Evolutionary conservation across 2,329 filamentous ascomycete species (phyloP).

Genomic region (Talaromyces verruculosus): DNA sequence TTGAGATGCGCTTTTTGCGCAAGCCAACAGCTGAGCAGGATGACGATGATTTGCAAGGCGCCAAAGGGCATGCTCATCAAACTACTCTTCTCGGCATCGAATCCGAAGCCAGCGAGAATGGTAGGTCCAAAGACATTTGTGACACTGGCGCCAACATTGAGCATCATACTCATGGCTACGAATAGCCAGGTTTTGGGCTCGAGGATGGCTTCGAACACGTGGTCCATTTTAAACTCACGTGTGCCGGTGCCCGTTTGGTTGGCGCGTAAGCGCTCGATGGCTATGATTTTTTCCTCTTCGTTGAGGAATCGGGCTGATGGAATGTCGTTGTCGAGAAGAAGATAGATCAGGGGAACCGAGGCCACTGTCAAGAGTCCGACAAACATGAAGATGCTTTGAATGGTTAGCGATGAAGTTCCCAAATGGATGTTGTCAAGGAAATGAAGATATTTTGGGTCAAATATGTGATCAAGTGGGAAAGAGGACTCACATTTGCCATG

Average conservation of each 20-base stretch:
- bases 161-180: conserved; percentile 59
- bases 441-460: no score
- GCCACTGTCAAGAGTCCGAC: conserved; percentile 61
- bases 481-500: conserved; percentile 1
- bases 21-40: conserved; percentile 59
- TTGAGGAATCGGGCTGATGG: conserved; percentile 49
- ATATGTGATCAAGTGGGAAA: background rate
- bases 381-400: conserved; percentile 57
- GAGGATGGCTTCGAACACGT: conserved; percentile 43
- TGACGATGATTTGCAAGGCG: conserved; percentile 59
- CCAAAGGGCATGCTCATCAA: conserved; percentile 69
- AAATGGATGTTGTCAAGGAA: no score
- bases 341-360: conserved; percentile 60
- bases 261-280: conserved; percentile 50
- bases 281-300: conserved; percentile 43
- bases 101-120: conserved; percentile 62
- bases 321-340: conserved; percentile 55
- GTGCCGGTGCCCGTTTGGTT: conserved; percentile 51
- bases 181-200: conserved; percentile 45
- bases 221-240: conserved; percentile 48
- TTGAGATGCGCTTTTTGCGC: conserved; percentile 60
- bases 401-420: background rate
- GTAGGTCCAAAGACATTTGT: conserved; percentile 67
- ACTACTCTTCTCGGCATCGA: conserved; percentile 57
- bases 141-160: conserved; percentile 64